Evolutionary conservation across 1,139 yeast species (phyloP).

Genomic region (Suhomyces ambrosiae): DNA sequence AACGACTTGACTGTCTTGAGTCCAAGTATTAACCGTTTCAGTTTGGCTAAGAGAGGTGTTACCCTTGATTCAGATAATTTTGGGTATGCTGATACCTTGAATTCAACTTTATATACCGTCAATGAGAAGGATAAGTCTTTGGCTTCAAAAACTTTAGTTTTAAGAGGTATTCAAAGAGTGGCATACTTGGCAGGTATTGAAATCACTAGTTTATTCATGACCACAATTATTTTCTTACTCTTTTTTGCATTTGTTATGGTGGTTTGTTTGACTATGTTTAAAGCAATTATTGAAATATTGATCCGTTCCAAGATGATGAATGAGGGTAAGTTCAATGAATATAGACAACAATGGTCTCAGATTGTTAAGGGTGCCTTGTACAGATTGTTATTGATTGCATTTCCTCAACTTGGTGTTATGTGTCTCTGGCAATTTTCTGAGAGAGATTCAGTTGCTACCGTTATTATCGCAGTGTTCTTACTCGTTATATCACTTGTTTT

Average conservation of each 20-base stretch:
- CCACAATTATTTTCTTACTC: constrained; percentile 80
- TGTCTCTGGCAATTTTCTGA: constrained; percentile 88
- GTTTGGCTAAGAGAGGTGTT: constrained; percentile 33
- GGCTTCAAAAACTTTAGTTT: constrained; percentile 67
- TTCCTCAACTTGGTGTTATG: constrained; percentile 81
- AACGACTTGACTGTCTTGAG: constrained; percentile 14
- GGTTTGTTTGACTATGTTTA: constrained; percentile 65
- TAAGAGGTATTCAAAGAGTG: constrained; percentile 92
- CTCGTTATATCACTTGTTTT: constrained; percentile 59
- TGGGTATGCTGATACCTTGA: constrained; percentile 51
- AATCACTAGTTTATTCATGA: constrained; percentile 79
- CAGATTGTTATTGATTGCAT: constrained; percentile 76
- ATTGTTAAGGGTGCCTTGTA: constrained; percentile 87
- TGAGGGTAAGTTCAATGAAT: constrained; percentile 70
- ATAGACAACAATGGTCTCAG: constrained; percentile 76
- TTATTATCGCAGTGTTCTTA: constrained; percentile 75
- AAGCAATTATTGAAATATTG: constrained; percentile 72
- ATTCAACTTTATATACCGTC: constrained; percentile 64
- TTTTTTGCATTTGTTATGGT: constrained; percentile 76
- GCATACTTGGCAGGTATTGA: constrained; percentile 84
- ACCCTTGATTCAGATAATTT: constrained; percentile 43
- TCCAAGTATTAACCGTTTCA: constrained; percentile 22
- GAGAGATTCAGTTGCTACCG: constrained; percentile 80
- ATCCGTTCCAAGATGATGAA: constrained; percentile 62
- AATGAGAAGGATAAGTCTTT: constrained; percentile 62